A percentile compares a stretch with the other conserved stretches of the same genome.
Conservation (phyloP, 176 grass and related monocot species). For the Aegilops umbellulata region DNA sequence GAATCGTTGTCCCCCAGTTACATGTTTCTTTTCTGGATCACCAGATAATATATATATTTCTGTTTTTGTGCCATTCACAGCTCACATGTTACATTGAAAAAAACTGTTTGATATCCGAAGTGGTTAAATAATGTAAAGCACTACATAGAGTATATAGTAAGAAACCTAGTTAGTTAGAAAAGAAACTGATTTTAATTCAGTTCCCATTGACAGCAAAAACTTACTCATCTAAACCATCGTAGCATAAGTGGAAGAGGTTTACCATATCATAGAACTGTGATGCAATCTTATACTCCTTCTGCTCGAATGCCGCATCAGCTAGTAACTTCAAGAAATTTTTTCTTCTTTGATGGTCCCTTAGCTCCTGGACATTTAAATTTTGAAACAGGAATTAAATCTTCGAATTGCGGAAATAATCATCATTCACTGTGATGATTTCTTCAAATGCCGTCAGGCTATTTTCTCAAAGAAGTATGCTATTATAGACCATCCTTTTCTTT, state of each 20-base stretch:
- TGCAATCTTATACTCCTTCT: constrained; percentile 16
- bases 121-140: too few relatives aligned
- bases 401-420: background rate
- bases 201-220: background rate
- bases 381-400: background rate
- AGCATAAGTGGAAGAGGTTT: constrained; percentile 4
- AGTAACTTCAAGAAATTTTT: background rate
- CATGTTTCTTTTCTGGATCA: too few relatives aligned
- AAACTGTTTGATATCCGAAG: too few relatives aligned
- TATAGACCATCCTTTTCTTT: background rate
- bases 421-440: background rate
- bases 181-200: background rate
- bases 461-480: background rate
- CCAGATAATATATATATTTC: too few relatives aligned
- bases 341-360: background rate
- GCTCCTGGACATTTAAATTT: constrained; percentile 5
- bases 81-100: too few relatives aligned
- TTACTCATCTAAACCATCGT: background rate
- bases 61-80: too few relatives aligned
- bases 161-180: too few relatives aligned
- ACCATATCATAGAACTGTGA: background rate
- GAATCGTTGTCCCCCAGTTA: too few relatives aligned
- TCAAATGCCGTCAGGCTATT: too few relatives aligned
- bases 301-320: background rate
- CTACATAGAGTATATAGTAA: too few relatives aligned